phyloP scores from a whole-genome alignment of 73 alveolate species.

The Blepharisma japonicum region DNA sequence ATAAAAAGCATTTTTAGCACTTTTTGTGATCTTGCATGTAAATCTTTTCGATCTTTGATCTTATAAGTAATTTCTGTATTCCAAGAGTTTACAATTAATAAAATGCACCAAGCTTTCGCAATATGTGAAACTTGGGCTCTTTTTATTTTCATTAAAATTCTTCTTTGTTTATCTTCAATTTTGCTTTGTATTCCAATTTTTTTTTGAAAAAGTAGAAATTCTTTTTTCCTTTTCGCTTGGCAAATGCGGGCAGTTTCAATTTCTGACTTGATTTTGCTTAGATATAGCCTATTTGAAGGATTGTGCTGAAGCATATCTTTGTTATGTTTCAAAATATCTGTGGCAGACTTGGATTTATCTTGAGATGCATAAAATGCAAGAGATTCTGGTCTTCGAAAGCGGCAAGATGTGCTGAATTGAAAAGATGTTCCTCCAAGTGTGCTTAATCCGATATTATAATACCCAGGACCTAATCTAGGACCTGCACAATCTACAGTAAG shows the following conservation, averaged over 20 bases:
- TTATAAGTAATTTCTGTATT: neutral
- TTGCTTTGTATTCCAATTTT: neutral
- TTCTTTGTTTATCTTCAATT: neutral
- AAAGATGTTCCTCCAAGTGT: constrained; percentile 1
- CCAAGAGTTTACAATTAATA: neutral
- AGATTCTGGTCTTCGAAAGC: neutral
- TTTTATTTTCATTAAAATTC: neutral
- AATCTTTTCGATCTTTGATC: constrained; percentile 1
- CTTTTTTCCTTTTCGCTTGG: neutral
- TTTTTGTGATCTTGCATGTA: neutral
- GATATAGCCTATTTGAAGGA: neutral
- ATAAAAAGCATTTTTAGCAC: neutral
- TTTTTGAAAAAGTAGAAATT: neutral
- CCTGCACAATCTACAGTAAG: neutral
- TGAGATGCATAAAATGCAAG: too few species aligned
- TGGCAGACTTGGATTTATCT: neutral
- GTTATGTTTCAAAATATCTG: neutral
- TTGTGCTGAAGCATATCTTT: neutral
- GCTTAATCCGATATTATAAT: neutral
- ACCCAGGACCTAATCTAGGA: neutral
- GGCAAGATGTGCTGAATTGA: neutral
- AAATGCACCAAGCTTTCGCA: neutral
- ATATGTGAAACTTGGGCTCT: neutral
- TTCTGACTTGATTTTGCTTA: neutral
- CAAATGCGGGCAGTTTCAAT: neutral